Evolutionary conservation across 352 stramenopile genomes (phyloP).

Genomic region (Chrysophaeum taylorii): DNA sequence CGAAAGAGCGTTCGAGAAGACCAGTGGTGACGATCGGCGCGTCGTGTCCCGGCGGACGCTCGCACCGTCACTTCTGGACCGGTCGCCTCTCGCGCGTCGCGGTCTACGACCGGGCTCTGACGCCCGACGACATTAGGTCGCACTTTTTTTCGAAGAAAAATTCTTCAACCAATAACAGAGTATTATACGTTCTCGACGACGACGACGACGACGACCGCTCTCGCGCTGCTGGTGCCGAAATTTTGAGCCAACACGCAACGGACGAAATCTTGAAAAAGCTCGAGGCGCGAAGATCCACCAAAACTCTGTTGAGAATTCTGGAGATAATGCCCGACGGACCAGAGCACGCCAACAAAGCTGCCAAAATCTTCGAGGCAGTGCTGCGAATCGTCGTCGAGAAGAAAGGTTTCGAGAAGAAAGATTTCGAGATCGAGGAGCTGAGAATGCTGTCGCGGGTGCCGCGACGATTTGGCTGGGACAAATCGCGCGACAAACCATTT

Average conservation of each 20-base stretch:
- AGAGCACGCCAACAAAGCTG: constrained; percentile 61
- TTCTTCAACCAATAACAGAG: no score
- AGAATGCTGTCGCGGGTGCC: constrained; percentile 32
- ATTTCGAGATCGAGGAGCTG: constrained; percentile 33
- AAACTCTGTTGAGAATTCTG: constrained; percentile 59
- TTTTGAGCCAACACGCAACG: neutral
- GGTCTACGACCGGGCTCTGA: constrained; percentile 55
- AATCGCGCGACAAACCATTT: neutral
- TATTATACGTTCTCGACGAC: no score
- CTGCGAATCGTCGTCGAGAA: constrained; percentile 24
- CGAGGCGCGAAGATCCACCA: neutral
- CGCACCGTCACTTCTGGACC: constrained; percentile 70
- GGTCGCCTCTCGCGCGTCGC: constrained; percentile 64
- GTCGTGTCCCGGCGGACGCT: constrained; percentile 33
- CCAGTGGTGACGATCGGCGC: constrained; percentile 47
- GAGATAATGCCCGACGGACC: constrained; percentile 58
- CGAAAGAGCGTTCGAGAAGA: neutral
- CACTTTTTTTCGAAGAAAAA: no score
- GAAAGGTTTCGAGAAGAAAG: no score
- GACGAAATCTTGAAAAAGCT: neutral
- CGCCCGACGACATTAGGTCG: constrained; percentile 55
- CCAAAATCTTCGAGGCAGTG: constrained; percentile 47
- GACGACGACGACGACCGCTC: constrained; percentile 8
- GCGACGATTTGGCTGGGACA: constrained; percentile 31
- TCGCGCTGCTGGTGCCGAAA: neutral